These are phyloP conservation scores for Nemania diffusa DNA, from an alignment of 2,329 filamentous ascomycete genomes.

Conservation along the genomic window DNA sequence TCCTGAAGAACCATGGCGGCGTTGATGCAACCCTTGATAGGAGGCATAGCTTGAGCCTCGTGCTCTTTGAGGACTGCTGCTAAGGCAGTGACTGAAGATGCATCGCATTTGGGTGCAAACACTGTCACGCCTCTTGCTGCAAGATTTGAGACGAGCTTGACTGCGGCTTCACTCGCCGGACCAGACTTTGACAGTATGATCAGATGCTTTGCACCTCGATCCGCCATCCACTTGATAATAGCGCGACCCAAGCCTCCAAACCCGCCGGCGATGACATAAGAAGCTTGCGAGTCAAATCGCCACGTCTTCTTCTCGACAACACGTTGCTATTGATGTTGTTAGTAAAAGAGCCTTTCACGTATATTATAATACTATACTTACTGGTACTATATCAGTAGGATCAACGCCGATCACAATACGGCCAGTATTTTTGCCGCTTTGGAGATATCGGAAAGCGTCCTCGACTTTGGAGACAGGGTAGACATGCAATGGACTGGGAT, in stretches of 20 bases:
- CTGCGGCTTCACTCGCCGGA: conserved; percentile 33
- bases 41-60: conserved; percentile 39
- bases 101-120: conserved; percentile 40
- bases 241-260: conserved; percentile 46
- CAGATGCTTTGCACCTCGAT: conserved; percentile 41
- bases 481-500: conserved; percentile 40
- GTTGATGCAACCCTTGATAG: conserved; percentile 57
- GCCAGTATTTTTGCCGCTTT: conserved; percentile 41
- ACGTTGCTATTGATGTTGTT: conserved; percentile 34
- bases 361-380: conserved; percentile 32
- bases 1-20: conserved; percentile 55
- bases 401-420: conserved; percentile 41
- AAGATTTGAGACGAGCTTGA: conserved; percentile 37
- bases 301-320: conserved; percentile 38
- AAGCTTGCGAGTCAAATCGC: conserved; percentile 43
- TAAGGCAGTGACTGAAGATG: conserved; percentile 34
- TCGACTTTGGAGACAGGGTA: conserved; percentile 41
- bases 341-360: not conserved
- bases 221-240: conserved; percentile 44
- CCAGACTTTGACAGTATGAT: conserved; percentile 43
- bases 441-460: conserved; percentile 42
- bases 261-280: conserved; percentile 46
- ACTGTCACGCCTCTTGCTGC: conserved; percentile 31
- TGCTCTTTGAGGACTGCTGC: conserved; percentile 33
- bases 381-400: conserved; percentile 40